Percentiles rank a stretch among this genome's conserved stretches.
phyloP scores from a whole-genome alignment of 2,329 filamentous ascomycete genomes.

The Fusarium haematococcum region DNA sequence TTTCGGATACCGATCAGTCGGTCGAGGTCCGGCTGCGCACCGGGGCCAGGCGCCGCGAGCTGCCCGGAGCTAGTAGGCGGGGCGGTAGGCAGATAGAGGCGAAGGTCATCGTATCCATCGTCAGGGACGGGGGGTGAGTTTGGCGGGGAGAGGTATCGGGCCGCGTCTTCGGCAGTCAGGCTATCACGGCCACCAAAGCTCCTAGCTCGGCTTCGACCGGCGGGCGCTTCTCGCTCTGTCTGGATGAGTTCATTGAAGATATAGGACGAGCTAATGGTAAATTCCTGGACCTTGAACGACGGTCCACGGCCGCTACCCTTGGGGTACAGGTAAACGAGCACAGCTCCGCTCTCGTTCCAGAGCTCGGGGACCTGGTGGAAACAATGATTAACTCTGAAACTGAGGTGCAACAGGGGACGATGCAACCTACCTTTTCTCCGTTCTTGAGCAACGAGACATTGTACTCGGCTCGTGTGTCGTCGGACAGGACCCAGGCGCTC shows the following conservation, averaged over 20 bases:
- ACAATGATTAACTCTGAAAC: constrained; percentile 29
- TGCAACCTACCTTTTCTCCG: constrained; percentile 64
- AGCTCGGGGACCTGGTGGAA: constrained; percentile 69
- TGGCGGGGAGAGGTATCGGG: constrained; percentile 53
- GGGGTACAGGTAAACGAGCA: constrained; percentile 69
- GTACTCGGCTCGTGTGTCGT: constrained; percentile 66
- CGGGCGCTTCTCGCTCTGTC: constrained; percentile 53
- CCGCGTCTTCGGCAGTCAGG: constrained; percentile 63
- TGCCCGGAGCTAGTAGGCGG: constrained; percentile 53
- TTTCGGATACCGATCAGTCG: constrained; percentile 71
- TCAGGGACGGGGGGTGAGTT: constrained; percentile 51
- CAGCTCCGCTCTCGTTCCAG: constrained; percentile 71
- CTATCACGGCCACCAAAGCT: constrained; percentile 63
- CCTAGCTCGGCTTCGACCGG: constrained; percentile 50
- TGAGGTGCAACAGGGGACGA: constrained; percentile 12
- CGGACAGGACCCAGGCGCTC: constrained; percentile 67
- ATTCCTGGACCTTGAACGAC: constrained; percentile 70
- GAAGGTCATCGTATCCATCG: constrained; percentile 55
- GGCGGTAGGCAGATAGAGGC: constrained; percentile 65
- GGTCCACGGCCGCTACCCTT: constrained; percentile 62
- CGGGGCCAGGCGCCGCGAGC: constrained; percentile 48
- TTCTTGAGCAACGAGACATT: constrained; percentile 63
- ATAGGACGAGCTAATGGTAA: constrained; percentile 65
- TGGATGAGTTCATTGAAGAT: constrained; percentile 66
- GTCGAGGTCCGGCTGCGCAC: constrained; percentile 59